Conservation (phyloP, 495 filamentous ascomycete genomes). For the Tuber melanosporum region DNA sequence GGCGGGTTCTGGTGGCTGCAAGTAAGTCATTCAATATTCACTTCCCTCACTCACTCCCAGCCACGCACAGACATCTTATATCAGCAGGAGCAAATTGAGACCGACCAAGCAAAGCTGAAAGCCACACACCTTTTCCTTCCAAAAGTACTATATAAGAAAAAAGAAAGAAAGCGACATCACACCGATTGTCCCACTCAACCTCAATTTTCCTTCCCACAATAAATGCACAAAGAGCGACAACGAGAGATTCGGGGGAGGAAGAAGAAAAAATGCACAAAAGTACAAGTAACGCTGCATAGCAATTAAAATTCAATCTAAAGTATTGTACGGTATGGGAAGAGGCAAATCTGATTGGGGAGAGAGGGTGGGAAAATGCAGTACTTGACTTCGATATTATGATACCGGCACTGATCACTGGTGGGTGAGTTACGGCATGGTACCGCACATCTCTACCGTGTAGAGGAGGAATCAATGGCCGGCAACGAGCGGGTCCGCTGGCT, state of each 20-base stretch:
- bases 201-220: neutral
- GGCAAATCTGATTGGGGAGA: neutral
- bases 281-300: neutral
- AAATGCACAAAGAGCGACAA: neutral
- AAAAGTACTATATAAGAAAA: neutral
- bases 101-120: slow-evolving; percentile 1
- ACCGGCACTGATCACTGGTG: neutral
- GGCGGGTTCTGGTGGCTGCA: slow-evolving; percentile 1
- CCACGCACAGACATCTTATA: slow-evolving; percentile 4
- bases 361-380: neutral
- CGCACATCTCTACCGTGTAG: neutral
- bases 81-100: neutral
- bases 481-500: neutral
- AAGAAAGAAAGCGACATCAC: neutral
- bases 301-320: neutral
- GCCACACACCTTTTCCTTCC: neutral
- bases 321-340: neutral
- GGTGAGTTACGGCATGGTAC: neutral
- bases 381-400: neutral
- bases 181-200: neutral
- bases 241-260: neutral
- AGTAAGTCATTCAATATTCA: neutral
- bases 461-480: neutral
- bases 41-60: neutral
- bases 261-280: slow-evolving; percentile 3